Conservation (phyloP, 2,329 filamentous ascomycete species). For the Gnomoniopsis sp. region DNA sequence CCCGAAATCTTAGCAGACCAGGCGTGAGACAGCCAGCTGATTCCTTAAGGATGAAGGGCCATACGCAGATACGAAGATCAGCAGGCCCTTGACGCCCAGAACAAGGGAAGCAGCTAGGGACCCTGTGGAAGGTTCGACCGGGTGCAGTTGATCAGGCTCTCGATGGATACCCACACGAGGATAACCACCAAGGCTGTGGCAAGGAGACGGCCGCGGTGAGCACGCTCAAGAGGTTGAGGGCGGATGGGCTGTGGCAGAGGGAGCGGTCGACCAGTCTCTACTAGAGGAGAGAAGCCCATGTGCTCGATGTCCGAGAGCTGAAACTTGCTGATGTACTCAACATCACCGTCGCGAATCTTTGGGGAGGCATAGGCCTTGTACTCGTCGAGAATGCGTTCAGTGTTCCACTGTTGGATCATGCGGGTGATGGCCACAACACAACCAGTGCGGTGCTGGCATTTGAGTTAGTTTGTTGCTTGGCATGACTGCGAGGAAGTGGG, state of each 20-base stretch:
- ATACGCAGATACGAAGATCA: no score
- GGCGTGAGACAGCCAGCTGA: no score
- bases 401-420: slow-evolving; percentile 66
- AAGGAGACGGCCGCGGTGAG: slow-evolving; percentile 17
- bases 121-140: slow-evolving; percentile 5
- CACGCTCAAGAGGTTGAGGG: slow-evolving; percentile 21
- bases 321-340: slow-evolving; percentile 55
- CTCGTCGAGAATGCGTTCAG: slow-evolving; percentile 63
- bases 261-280: no score
- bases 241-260: slow-evolving; percentile 25
- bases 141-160: not conserved
- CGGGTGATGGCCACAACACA: slow-evolving; percentile 81
- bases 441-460: slow-evolving; percentile 72
- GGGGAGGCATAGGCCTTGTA: slow-evolving; percentile 65
- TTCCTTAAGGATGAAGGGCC: no score
- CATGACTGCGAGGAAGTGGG: not conserved
- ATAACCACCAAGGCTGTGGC: slow-evolving; percentile 2
- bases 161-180: not conserved
- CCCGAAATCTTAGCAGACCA: not conserved
- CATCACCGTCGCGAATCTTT: slow-evolving; percentile 58
- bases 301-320: slow-evolving; percentile 30
- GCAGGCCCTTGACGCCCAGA: no score
- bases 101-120: not conserved
- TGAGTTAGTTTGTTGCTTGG: slow-evolving; percentile 8
- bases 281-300: slow-evolving; percentile 8